phyloP scores from a whole-genome alignment of 805 yeast genomes.

The Helenozyma rhizophorensis region DNA sequence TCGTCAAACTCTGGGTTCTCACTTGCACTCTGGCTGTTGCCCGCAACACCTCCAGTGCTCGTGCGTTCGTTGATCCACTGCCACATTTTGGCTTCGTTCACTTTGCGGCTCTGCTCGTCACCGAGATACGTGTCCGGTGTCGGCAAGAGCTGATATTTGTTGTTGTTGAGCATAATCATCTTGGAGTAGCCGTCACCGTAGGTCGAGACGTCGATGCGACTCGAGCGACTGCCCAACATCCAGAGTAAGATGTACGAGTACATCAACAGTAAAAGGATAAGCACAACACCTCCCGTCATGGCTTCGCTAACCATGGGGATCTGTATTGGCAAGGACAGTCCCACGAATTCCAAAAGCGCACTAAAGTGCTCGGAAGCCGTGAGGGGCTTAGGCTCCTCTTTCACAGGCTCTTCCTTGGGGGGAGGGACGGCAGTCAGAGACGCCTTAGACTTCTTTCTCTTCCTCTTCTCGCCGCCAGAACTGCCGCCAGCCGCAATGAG shows the following conservation, averaged over 20 bases:
- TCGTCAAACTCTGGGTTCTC: conserved; percentile 10
- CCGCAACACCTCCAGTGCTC: neutral
- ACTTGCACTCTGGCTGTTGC: neutral
- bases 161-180: conserved; percentile 3
- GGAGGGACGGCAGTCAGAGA: neutral
- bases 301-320: conserved; percentile 8
- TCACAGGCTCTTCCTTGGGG: neutral
- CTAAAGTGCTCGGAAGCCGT: conserved; percentile 4
- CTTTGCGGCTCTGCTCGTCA: conserved; percentile 1
- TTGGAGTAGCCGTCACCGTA: neutral
- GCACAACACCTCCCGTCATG: conserved; percentile 7
- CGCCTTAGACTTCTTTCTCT: conserved; percentile 10
- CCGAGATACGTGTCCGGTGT: conserved; percentile 10
- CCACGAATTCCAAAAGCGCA: conserved; percentile 9
- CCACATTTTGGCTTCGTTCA: conserved; percentile 12
- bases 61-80: conserved; percentile 14
- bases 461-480: conserved; percentile 8
- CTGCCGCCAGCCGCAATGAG: conserved; percentile 6
- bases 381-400: conserved; percentile 1
- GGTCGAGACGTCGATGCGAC: neutral
- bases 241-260: conserved; percentile 6
- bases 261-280: conserved; percentile 4
- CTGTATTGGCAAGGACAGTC: conserved; percentile 8
- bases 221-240: neutral
- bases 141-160: conserved; percentile 7